Base-by-base conservation (phyloP, 2,329 filamentous ascomycete species). In the Trichoderma asperellum region DNA sequence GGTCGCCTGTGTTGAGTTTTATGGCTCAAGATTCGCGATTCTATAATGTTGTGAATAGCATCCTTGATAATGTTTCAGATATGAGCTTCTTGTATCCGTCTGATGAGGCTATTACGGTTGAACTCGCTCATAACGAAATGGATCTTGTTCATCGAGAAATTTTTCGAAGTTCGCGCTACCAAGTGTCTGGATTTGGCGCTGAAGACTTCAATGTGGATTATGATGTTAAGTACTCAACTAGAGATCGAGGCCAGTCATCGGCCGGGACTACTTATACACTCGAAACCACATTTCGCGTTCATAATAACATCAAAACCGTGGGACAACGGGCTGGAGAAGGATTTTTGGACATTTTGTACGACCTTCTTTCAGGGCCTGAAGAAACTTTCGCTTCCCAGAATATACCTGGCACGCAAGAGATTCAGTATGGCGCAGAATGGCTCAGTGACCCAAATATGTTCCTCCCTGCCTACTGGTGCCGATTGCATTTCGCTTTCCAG, bases 1-100 rank as follows among this genome's bases (percentile, higher is more conserved):
- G 86, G 86, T 63, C 73, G 0, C 0, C 68, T 0, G 21, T 60
- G 0, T 73, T 87, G 0, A 77, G 78, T 0, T 78, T 76, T 4
- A 70, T 84, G 1, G 74, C 82, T 0, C 86, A 88, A 65, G 81
- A 87, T 65, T 78, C 78, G 0, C 72, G 74, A 0, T 85, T 86
- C 49, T 76, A 77, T 47, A 71, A 37, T 16, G 53, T n/a, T 2
- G 58, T 24, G 1, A 21, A 32, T 0, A 63, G 67, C 1, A 64
- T 60, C 32, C 34, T 70, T 0, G 29, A 29, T 1, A 32, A 27
- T 12, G 69, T 43, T 11, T 16, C 10, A 0, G 66, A 71, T 6
- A 27, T 75, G 1, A 35, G 47, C 1, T 74, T 74, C 2, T 57
- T 75, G 21, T 56, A 65, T 56, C 34, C 62, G 24, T 14, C 62